Base-by-base conservation (phyloP, 495 filamentous ascomycete species). In the Aspergillus indologenus region DNA sequence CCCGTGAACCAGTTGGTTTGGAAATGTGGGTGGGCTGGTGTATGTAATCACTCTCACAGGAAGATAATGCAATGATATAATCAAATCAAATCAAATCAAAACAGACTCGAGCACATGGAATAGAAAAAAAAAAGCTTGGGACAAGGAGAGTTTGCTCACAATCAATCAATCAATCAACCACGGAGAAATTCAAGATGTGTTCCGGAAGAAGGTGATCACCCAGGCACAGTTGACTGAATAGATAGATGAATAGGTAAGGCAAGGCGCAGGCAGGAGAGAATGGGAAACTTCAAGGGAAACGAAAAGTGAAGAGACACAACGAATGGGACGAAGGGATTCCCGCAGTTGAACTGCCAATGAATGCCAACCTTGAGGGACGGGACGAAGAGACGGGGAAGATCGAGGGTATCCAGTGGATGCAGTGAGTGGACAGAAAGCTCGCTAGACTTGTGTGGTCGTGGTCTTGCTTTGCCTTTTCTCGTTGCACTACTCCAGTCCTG, bases 311-410 rank as follows among this genome's bases (percentile, higher is more conserved):
- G 45, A 61, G 44, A 54, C 21, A 34, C 34, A 54, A 45, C 31
- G 55, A 51, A 61, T 54, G 44, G 44, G 56, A 62, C 54, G 58
- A 61, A 54, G 51, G 57, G 51, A 65, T 53, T 62, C 56, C 55
- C 45, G 59, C 56, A 61, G 47, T 54, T 44, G 53, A 57, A 53
- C 51, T 40, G 34, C 34, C 34, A 40, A 40, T 40, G 12, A 40
- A 15, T 40, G 34, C 34, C 34, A 40, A 60, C n/a, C n/a, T n/a
- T 58, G 54, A 54, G 59, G 58, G 57, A 62, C 57, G 54, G 60
- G 40, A 56, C 45, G 45, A 50, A 31, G 61, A 40, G 53, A 57
- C 42, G 53, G 57, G 60, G 59, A 61, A 60, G 57, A 61, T 62
- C 56, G 48, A 56, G 47, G 53, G 49, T 56, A 59, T 52, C 62